These are phyloP conservation scores for Sanghuangporus weigelae DNA, from an alignment of 1,284 basidiomycete genomes.

Conservation along the genomic window DNA sequence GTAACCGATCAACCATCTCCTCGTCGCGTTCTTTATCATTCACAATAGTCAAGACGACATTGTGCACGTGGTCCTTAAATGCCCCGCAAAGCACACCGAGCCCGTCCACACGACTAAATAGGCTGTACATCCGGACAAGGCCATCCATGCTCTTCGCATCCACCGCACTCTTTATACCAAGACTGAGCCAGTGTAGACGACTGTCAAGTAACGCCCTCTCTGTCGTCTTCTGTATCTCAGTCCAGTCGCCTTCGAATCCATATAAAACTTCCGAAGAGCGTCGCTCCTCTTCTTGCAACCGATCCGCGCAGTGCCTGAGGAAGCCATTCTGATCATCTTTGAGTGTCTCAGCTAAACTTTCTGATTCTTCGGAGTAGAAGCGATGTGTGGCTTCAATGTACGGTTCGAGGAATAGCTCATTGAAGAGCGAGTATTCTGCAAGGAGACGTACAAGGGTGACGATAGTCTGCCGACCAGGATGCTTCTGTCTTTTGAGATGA, in stretches of 20 bases:
- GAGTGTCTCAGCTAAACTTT: constrained; percentile 27
- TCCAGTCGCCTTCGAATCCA: constrained; percentile 38
- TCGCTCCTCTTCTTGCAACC: constrained; percentile 51
- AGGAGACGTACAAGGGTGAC: constrained; percentile 49
- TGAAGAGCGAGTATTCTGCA: constrained; percentile 45
- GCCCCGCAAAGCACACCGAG: constrained; percentile 53
- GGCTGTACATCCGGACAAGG: constrained; percentile 55
- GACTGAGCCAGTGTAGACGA: constrained; percentile 50
- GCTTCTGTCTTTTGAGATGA: constrained; percentile 22
- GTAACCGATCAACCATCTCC: constrained; percentile 73
- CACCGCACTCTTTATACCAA: constrained; percentile 54
- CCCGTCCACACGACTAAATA: constrained; percentile 59
- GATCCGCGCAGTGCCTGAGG: constrained; percentile 42
- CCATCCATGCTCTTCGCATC: constrained; percentile 41
- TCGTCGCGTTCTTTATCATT: constrained; percentile 55
- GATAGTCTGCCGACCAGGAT: constrained; percentile 35
- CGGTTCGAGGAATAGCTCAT: constrained; percentile 44
- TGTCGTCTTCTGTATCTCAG: constrained; percentile 41
- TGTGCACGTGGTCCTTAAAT: constrained; percentile 53
- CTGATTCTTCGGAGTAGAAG: constrained; percentile 53
- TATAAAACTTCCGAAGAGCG: constrained; percentile 49
- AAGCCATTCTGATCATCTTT: constrained; percentile 48
- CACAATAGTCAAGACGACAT: constrained; percentile 51
- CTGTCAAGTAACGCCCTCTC: constrained; percentile 48
- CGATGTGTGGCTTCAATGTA: constrained; percentile 44